Conservation (phyloP, 352 stramenopile genomes). For the Pythium monospermum region DNA sequence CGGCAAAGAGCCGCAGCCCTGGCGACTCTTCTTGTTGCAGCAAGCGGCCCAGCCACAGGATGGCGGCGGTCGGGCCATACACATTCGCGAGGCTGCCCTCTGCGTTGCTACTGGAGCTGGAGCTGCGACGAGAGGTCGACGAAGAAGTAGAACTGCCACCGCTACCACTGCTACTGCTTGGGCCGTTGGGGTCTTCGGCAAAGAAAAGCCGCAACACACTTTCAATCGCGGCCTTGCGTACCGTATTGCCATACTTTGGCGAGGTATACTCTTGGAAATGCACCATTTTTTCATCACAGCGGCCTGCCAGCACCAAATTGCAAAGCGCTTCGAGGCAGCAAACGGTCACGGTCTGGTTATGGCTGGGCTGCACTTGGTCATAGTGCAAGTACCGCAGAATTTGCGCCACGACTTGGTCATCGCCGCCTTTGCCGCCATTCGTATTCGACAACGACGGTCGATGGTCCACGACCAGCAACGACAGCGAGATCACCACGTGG, state of each 20-base stretch:
- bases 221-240: constrained; percentile 81
- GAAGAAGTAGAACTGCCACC: too few relatives aligned
- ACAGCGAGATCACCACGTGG: constrained; percentile 69
- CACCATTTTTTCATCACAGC: constrained; percentile 61
- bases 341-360: constrained; percentile 75
- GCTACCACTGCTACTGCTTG: constrained; percentile 1
- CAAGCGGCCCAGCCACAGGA: constrained; percentile 65
- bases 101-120: background rate
- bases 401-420: constrained; percentile 55
- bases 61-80: constrained; percentile 59
- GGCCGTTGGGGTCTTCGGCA: constrained; percentile 53
- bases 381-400: constrained; percentile 81
- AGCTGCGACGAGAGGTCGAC: constrained; percentile 13
- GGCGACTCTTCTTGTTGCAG: constrained; percentile 63
- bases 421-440: too few relatives aligned
- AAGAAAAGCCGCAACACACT: constrained; percentile 83
- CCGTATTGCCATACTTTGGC: constrained; percentile 62
- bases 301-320: constrained; percentile 64
- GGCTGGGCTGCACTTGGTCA: constrained; percentile 80
- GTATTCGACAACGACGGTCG: constrained; percentile 36
- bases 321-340: constrained; percentile 79
- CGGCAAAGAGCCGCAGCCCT: constrained; percentile 63
- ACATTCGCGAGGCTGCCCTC: constrained; percentile 38
- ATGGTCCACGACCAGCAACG: constrained; percentile 62
- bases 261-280: constrained; percentile 72